phyloP scores from a whole-genome alignment of 1,284 basidiomycete genomes.

The Leccinum fallax region DNA sequence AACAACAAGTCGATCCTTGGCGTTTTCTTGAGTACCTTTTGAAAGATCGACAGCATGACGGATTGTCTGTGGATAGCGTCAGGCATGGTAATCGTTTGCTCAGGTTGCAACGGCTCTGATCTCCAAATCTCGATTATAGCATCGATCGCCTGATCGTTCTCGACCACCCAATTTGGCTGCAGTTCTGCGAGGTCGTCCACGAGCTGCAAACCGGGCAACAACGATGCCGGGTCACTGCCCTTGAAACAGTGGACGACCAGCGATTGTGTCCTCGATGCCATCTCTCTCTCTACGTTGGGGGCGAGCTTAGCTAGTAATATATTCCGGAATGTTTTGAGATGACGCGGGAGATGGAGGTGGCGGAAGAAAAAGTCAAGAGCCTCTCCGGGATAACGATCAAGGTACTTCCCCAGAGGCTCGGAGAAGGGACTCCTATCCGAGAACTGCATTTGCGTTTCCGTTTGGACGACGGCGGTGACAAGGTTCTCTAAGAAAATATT shows the following conservation, averaged over 20 bases:
- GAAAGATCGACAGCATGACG: constrained; percentile 78
- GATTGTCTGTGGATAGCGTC: constrained; percentile 66
- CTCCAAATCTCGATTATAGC: constrained; percentile 77
- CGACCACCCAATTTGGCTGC: constrained; percentile 73
- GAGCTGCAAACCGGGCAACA: constrained; percentile 74
- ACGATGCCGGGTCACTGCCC: constrained; percentile 48
- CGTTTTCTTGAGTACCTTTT: constrained; percentile 64
- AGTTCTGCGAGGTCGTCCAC: constrained; percentile 76
- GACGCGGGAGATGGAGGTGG: constrained; percentile 72
- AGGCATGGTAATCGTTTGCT: constrained; percentile 49
- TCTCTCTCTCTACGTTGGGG: constrained; percentile 74
- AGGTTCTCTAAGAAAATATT: constrained; percentile 91
- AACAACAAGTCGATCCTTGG: constrained; percentile 88
- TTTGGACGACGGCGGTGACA: constrained; percentile 88
- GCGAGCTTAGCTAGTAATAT: constrained; percentile 80
- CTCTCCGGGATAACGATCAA: constrained; percentile 89
- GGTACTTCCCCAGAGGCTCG: constrained; percentile 87
- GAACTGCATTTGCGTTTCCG: constrained; percentile 90
- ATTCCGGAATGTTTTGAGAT: constrained; percentile 80
- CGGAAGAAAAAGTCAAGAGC: constrained; percentile 86
- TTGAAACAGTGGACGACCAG: constrained; percentile 66
- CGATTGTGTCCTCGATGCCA: constrained; percentile 63
- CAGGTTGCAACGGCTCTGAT: constrained; percentile 50
- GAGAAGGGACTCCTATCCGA: constrained; percentile 93
- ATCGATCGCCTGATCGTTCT: constrained; percentile 67